Conservation (phyloP, 768 basidiomycete genomes). For the Rhizopogon vinicolor region DNA sequence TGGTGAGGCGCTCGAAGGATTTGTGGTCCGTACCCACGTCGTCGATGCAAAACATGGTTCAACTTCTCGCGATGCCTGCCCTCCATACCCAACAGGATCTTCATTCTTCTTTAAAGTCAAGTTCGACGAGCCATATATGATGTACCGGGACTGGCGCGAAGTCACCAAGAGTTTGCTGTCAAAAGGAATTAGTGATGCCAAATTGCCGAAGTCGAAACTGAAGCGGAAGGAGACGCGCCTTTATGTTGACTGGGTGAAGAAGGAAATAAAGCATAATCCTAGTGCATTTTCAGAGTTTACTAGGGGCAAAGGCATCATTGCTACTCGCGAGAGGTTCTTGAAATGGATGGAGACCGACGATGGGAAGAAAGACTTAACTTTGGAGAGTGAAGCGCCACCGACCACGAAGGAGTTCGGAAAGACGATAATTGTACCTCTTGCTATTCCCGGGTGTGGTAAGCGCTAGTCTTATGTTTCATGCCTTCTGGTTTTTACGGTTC, state of each 20-base stretch:
- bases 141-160: constrained; percentile 98
- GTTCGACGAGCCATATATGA: constrained; percentile 98
- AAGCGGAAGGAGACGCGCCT: constrained; percentile 70
- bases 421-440: constrained; percentile 84
- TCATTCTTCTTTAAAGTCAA: constrained; percentile 99
- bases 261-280: constrained; percentile 63
- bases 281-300: constrained; percentile 55
- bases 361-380: constrained; percentile 32
- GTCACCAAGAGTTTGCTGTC: constrained; percentile 75
- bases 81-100: constrained; percentile 73
- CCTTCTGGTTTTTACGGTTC: not conserved
- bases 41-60: constrained; percentile 32
- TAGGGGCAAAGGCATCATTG: constrained; percentile 82
- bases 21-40: constrained; percentile 83
- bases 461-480: constrained; percentile 2
- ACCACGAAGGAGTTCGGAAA: constrained; percentile 44
- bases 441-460: constrained; percentile 91
- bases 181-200: constrained; percentile 26
- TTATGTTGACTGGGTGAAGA: constrained; percentile 82
- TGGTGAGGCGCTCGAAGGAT: constrained; percentile 86
- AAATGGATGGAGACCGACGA: constrained; percentile 54
- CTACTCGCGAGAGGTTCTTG: constrained; percentile 75
- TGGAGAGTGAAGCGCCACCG: constrained; percentile 13
- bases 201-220: constrained; percentile 62
- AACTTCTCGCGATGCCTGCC: constrained; percentile 25